Evolutionary conservation across 2,329 filamentous ascomycete genomes (phyloP), one percentile per base, ranked within the genome.

Genomic region (Verticillium albo-atrum): DNA sequence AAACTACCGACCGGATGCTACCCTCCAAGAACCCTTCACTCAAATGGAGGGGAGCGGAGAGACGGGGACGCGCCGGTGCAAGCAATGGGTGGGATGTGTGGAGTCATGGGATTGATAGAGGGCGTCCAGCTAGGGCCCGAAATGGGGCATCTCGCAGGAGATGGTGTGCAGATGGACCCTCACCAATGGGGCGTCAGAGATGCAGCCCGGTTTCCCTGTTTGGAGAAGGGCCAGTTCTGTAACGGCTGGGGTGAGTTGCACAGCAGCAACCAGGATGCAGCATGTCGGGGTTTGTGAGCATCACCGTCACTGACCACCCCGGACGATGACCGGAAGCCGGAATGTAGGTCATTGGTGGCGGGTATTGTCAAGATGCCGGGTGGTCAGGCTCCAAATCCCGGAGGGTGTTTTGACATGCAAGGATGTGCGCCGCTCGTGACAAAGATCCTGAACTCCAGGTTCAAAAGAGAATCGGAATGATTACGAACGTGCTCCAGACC

Each of bases 51-150:
- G 17, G 32, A 35, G 20, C 57, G 55, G 32, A 55, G 30, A 51
- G 60, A 59, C 54, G 59, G 57, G 57, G 54, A 59, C 60, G 55
- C 30, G 52, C 55, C 61, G 57, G 34, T 15, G 52, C 26, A n/a
- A n/a, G n/a, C n/a, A n/a, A n/a, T 54, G 50, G 35, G 56, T 60
- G 32, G 61, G 60, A 50, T 61, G 61, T 54, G 61, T 60, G 57
- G 61, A 55, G 60, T 61, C 60, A 63, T 62, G 60, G 55, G 60
- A 60, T 58, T 51, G 51, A 34, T 56, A 53, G 51, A 51, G 61
- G 54, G 53, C 57, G 57, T 54, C 47, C 61, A 52, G 57, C 47
- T 25, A 55, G 60, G 57, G 59, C 54, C 61, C 59, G 55, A 57
- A 55, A 34, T 32, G 55, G 57, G 57, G 37, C 60, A 63, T 62